Evolutionary conservation across 805 yeast species (phyloP), one percentile per base, ranked within the genome.

Genomic region (Blastobotrys chiropterorum): DNA sequence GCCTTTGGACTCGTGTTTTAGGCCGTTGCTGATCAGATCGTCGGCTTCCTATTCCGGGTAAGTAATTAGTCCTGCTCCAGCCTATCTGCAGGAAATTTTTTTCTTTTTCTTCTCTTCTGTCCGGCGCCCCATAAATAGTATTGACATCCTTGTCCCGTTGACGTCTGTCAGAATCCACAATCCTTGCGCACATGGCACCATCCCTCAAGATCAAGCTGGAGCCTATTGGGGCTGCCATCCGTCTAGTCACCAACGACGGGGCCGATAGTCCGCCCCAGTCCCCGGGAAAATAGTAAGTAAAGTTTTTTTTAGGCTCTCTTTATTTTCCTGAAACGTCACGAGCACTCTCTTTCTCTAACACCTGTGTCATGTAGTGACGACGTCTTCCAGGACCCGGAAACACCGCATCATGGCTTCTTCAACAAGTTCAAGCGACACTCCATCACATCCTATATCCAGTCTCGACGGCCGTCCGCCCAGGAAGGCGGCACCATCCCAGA

Each of bases 171-270:
- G 8, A 26, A 6, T 11, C 34, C 34, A 26, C 34, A 26, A 6
- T 11, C 34, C 34, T 26, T 6, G 5, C 5, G 34, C 34, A 26
- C 26, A 17, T 42, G 44, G 22, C 44, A 3, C 44, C 44, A 42
- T 42, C 52, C 15, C 22, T 26, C 8, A 39, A 30, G 40, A 16
- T 46, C 2, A 39, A 38, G 16, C 50, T 47, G 7, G 47, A 38
- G 16, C 44, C 53, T 4, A 43, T 47, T 34, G 47, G 47, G n/a
- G 50, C 47, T 13, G 49, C 53, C 7, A 14, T 47, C n/a, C 45
- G 50, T 14, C 44, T 46, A 44, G 53, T 41, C 40, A 42, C 54
- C 21, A 16, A 34, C 38, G 50, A 42, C 47, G n/a, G 21, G 7
- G 22, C 43, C 20, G 44, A 47, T 21, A 15, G 44, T 21, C 44